Base-by-base conservation (phyloP, 768 basidiomycete species). In the Leccinellum luteum region DNA sequence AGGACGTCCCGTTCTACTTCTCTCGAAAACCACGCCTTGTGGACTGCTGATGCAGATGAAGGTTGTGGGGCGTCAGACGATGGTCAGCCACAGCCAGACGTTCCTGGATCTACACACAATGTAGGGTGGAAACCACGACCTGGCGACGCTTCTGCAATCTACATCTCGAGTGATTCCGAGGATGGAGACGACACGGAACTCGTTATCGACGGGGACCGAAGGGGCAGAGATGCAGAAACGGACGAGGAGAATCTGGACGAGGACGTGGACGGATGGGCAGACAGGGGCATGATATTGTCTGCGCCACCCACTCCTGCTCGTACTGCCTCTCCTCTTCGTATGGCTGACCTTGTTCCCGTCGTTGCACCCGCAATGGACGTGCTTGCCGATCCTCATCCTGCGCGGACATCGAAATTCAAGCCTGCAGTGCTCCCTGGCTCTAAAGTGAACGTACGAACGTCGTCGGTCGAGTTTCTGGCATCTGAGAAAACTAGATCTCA, bases 131-230 rank as follows among this genome's bases (percentile, higher is more conserved):
- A 59, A 28, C 52, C 58, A 1, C 49, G 62, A 10, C 19, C 10
- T 19, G 63, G 63, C 50, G 59, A 64, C 44, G 9, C 53, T 10
- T 60, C 55, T 51, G 60, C 57, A 14, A 69, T 69, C 27, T 69
- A 51, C 49, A 69, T 69, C 21, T 70, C 69, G 8, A 69, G 69
- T 8, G 68, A 58, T 23, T 70, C 69, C 28, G 69, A 70, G 47
- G 65, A 60, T n/a, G 66, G 62, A 41, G 44, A n/a, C 4, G 17
- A n/a, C 6, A 35, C 43, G 14, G 14, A 21, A 17, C 48, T 47
- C 13, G 14, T 10, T 41, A 12, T 27, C 12, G 23, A 48, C 1
- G 1, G 38, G 17, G 8, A 17, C 13, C 31, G 3, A 44, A 44
- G 19, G 35, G 28, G 19, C 10, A 21, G 31, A 27, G 51, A 51